Evolutionary conservation across 1,284 basidiomycete genomes (phyloP).

Genomic region (Afroboletus lepidellus): DNA sequence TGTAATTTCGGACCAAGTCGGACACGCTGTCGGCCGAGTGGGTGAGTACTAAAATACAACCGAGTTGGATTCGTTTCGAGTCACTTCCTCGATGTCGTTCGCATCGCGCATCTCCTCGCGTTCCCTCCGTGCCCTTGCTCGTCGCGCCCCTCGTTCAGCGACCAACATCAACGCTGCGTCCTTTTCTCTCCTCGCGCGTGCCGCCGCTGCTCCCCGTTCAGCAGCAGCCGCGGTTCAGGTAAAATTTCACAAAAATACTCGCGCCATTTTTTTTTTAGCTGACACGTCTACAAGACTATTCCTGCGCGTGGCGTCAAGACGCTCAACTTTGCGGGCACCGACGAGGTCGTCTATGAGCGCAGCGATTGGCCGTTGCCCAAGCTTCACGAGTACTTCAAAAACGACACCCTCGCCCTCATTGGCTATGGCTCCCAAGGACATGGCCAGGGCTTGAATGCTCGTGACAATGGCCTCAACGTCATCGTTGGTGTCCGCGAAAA

Average conservation of each 20-base stretch:
- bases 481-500: slow-evolving; percentile 98
- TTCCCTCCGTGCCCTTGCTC: slow-evolving; percentile 22
- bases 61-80: background rate
- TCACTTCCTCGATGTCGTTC: slow-evolving; percentile 15
- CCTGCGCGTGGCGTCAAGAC: slow-evolving; percentile 87
- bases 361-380: slow-evolving; percentile 97
- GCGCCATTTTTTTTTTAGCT: slow-evolving; percentile 9
- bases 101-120: slow-evolving; percentile 27
- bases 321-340: slow-evolving; percentile 94
- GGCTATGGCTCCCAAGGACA: slow-evolving; percentile 99
- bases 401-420: slow-evolving; percentile 98
- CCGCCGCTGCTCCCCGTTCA: slow-evolving; percentile 40
- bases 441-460: slow-evolving; percentile 97
- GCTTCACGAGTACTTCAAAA: slow-evolving; percentile 99
- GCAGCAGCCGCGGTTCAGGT: slow-evolving; percentile 48
- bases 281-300: slow-evolving; percentile 18
- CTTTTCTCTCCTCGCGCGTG: slow-evolving; percentile 71
- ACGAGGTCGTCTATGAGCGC: slow-evolving; percentile 97
- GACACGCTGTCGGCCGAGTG: slow-evolving; percentile 15
- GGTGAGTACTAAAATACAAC: slow-evolving; percentile 10
- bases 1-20: slow-evolving; percentile 16
- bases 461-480: slow-evolving; percentile 98
- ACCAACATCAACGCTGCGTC: slow-evolving; percentile 50
- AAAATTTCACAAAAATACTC: slow-evolving; percentile 20
- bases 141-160: slow-evolving; percentile 16